Percentiles rank a stretch among this genome's conserved stretches.
Evolutionary conservation across 2,329 filamentous ascomycete species (phyloP).

Genomic region (Ophiostoma montium): DNA sequence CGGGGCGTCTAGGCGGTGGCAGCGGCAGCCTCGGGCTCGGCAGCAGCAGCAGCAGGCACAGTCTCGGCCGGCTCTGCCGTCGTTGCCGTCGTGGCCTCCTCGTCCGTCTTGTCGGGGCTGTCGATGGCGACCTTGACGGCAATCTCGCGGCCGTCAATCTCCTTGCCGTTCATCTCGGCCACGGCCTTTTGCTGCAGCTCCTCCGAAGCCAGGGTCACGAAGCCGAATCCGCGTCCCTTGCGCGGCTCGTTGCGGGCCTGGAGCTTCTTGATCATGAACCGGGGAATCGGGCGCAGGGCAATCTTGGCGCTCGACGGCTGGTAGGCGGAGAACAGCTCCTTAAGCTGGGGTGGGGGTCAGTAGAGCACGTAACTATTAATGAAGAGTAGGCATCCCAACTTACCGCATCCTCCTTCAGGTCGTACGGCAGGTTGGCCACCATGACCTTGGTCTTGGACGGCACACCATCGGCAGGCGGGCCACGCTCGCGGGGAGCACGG

Average conservation of each 20-base stretch:
- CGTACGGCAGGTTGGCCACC: constrained; percentile 98
- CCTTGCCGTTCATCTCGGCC: constrained; percentile 96
- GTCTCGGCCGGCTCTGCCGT: constrained; percentile 21
- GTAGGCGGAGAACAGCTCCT: constrained; percentile 92
- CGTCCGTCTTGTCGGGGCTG: constrained; percentile 89
- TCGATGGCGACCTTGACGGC: constrained; percentile 99
- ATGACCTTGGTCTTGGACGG: constrained; percentile 99
- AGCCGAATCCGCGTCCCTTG: constrained; percentile 98
- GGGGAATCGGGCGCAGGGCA: constrained; percentile 91
- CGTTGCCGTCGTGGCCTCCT: constrained; percentile 66
- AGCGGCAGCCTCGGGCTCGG: constrained; percentile 16
- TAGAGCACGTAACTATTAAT: too few relatives aligned
- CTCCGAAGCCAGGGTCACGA: constrained; percentile 90
- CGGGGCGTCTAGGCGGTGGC: constrained; percentile 14
- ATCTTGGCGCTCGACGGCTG: constrained; percentile 94
- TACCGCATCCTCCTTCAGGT: constrained; percentile 95
- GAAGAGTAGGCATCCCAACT: too few relatives aligned
- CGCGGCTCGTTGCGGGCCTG: constrained; percentile 94
- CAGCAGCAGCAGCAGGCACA: constrained; percentile 18
- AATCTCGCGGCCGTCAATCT: constrained; percentile 96
- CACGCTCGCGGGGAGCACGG: constrained; percentile 50
- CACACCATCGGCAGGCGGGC: constrained; percentile 91
- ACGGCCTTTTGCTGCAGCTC: constrained; percentile 97
- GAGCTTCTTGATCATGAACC: constrained; percentile 99
- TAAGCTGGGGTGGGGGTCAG: constrained; percentile 74